These are phyloP conservation scores for Xylaria palmicola DNA, from an alignment of 495 filamentous ascomycete species.

Conservation along the genomic window DNA sequence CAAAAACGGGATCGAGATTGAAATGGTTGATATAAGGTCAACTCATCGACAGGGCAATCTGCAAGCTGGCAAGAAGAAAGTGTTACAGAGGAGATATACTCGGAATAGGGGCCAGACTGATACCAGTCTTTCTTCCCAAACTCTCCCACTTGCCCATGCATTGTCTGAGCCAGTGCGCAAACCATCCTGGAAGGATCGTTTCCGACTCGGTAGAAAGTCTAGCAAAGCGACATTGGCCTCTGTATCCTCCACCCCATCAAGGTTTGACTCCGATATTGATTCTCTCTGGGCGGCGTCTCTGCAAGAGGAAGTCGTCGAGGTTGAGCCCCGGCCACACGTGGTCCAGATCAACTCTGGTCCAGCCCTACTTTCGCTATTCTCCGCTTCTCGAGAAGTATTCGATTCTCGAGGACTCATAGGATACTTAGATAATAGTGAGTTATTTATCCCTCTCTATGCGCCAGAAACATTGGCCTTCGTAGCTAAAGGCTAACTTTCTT, in stretches of 20 bases:
- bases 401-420: slow-evolving; percentile 8
- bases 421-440: slow-evolving; percentile 14
- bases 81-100: not conserved
- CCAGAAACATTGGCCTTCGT: not conserved
- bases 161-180: not conserved
- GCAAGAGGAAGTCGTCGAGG: slow-evolving; percentile 1
- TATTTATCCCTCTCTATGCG: too few relatives aligned
- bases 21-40: slow-evolving; percentile 16
- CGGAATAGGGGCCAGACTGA: slow-evolving; percentile 3
- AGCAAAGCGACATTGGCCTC: slow-evolving; percentile 3
- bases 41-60: slow-evolving; percentile 16
- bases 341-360: slow-evolving; percentile 13
- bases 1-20: slow-evolving; percentile 14
- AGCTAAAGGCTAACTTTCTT: not conserved
- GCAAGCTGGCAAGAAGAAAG: slow-evolving; percentile 10
- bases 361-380: slow-evolving; percentile 8
- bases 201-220: slow-evolving; percentile 7
- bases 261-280: slow-evolving; percentile 5
- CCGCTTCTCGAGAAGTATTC: slow-evolving; percentile 10
- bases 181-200: slow-evolving; percentile 9
- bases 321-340: slow-evolving; percentile 10
- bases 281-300: slow-evolving; percentile 7
- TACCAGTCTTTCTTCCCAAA: not conserved
- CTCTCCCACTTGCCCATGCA: not conserved
- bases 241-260: not conserved